A percentile compares a stretch with the other conserved stretches of the same genome.
Conservation (phyloP, 495 filamentous ascomycete genomes). For the Elasticomyces elasticus region DNA sequence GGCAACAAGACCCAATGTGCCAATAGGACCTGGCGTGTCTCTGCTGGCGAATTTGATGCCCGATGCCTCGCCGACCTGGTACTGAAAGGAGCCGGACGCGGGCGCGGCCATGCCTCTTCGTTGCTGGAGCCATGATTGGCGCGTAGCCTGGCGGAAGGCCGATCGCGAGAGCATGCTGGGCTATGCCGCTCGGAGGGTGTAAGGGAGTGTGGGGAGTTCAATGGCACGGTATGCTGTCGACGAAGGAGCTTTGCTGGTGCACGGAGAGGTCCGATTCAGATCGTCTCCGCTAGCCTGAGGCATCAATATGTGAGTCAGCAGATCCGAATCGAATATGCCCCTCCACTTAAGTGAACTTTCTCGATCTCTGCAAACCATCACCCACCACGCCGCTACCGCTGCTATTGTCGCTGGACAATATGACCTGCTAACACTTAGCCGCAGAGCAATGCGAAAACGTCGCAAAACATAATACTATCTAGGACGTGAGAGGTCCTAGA, state of each 20-base stretch:
- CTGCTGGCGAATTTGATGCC: conserved; percentile 86
- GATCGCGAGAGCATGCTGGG: conserved; percentile 76
- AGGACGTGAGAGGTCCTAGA: conserved; percentile 19
- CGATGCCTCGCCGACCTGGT: conserved; percentile 71
- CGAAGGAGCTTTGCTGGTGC: conserved; percentile 3
- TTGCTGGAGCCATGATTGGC: conserved; percentile 49
- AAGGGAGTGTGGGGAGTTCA: conserved; percentile 7
- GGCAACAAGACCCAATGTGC: conserved; percentile 78
- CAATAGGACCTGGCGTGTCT: conserved; percentile 78
- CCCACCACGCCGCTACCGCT: not conserved
- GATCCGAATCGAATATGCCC: too few species aligned
- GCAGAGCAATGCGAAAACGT: conserved; percentile 14
- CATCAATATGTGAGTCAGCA: too few species aligned
- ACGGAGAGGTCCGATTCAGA: too few species aligned
- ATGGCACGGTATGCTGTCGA: conserved; percentile 3
- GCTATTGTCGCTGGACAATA: not conserved
- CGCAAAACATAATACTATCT: conserved; percentile 7
- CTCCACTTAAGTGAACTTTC: too few species aligned
- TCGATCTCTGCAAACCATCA: too few species aligned
- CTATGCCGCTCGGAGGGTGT: conserved; percentile 25
- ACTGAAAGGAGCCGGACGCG: conserved; percentile 71
- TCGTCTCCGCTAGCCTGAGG: too few species aligned
- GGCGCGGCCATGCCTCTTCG: conserved; percentile 73
- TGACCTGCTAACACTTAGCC: not conserved
- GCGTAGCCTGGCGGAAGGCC: conserved; percentile 63